These are phyloP conservation scores for Kurtzmaniella quercitrusa DNA, from an alignment of 1,139 yeast genomes.

Conservation along the genomic window DNA sequence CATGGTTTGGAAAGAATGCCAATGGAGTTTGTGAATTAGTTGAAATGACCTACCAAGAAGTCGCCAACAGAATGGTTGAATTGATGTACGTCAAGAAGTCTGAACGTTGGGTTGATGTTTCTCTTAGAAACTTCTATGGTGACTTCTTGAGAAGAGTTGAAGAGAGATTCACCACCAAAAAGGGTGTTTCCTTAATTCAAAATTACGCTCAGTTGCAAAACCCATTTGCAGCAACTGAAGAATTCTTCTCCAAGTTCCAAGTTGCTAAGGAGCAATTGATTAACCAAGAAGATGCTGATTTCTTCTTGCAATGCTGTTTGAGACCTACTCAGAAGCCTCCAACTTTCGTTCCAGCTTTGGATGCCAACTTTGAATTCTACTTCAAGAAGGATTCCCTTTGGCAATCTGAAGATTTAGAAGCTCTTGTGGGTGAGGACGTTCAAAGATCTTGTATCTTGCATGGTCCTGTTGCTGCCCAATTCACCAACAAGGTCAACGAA, in stretches of 20 bases:
- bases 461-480: slow-evolving; percentile 98
- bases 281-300: slow-evolving; percentile 94
- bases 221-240: slow-evolving; percentile 59
- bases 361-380: slow-evolving; percentile 90
- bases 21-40: slow-evolving; percentile 84
- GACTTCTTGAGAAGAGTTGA: slow-evolving; percentile 89
- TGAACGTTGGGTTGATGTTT: slow-evolving; percentile 80
- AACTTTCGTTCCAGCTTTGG: slow-evolving; percentile 94
- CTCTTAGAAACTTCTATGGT: slow-evolving; percentile 85
- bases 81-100: slow-evolving; percentile 81
- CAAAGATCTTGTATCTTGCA: slow-evolving; percentile 97
- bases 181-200: slow-evolving; percentile 66
- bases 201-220: slow-evolving; percentile 61
- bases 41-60: slow-evolving; percentile 94
- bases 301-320: slow-evolving; percentile 78
- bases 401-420: slow-evolving; percentile 97
- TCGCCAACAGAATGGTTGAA: slow-evolving; percentile 82
- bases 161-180: slow-evolving; percentile 78
- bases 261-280: slow-evolving; percentile 75
- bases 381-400: slow-evolving; percentile 98
- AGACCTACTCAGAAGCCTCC: slow-evolving; percentile 93
- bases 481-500: slow-evolving; percentile 79
- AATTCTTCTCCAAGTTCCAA: slow-evolving; percentile 65
- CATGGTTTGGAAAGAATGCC: slow-evolving; percentile 86
- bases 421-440: slow-evolving; percentile 94